Percentiles rank a stretch among this genome's conserved stretches.
These are phyloP conservation scores for Suillus hirtellus DNA, from an alignment of 768 basidiomycete genomes.

Conservation along the genomic window DNA sequence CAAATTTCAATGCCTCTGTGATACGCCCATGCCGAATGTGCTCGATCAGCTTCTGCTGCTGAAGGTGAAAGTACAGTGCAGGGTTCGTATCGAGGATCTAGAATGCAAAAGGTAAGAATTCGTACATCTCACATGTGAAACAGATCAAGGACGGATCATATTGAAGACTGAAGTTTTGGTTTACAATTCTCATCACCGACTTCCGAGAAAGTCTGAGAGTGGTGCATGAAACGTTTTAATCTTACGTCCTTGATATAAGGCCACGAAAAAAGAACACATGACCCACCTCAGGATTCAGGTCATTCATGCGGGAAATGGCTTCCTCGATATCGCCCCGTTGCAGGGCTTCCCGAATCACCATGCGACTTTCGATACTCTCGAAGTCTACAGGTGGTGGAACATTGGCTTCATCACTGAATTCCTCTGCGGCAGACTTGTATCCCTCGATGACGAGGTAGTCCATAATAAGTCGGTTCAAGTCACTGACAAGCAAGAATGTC, in stretches of 20 bases:
- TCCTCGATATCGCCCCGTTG: constrained; percentile 94
- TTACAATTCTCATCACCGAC: constrained; percentile 81
- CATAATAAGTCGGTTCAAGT: constrained; percentile 92
- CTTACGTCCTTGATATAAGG: constrained; percentile 43
- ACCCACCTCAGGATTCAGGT: constrained; percentile 94
- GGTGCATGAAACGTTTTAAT: constrained; percentile 98
- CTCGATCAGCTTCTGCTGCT: constrained; percentile 96
- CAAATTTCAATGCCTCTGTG: constrained; percentile 82
- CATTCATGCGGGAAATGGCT: constrained; percentile 93
- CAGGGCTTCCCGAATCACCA: constrained; percentile 91
- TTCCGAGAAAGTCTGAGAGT: constrained; percentile 77
- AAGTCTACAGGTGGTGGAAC: constrained; percentile 79
- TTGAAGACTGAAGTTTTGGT: constrained; percentile 96
- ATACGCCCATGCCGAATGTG: constrained; percentile 83
- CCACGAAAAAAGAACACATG: constrained; percentile 9
- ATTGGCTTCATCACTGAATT: constrained; percentile 88
- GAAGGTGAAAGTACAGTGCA: constrained; percentile 89
- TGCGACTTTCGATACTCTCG: constrained; percentile 89
- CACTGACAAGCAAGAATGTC: constrained; percentile 52
- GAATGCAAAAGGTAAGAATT: constrained; percentile 24
- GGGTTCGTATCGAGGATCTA: constrained; percentile 98
- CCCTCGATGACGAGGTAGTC: constrained; percentile 98
- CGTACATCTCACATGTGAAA: constrained; percentile 2
- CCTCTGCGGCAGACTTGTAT: constrained; percentile 93
- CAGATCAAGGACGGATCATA: constrained; percentile 56